phyloP scores from a whole-genome alignment of 108 stramenopile species.

The Seminavis robusta region DNA sequence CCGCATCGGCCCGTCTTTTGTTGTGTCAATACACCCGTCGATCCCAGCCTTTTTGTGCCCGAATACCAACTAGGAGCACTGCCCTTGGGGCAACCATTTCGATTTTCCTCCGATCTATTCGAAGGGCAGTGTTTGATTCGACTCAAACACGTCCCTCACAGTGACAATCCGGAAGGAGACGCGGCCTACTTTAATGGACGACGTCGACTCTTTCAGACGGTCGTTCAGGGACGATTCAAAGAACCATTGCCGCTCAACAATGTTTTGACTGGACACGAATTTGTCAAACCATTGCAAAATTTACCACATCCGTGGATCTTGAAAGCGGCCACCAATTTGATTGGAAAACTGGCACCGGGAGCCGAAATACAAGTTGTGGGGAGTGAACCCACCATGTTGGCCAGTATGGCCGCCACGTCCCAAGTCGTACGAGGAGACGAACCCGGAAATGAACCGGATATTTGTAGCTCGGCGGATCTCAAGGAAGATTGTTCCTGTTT shows the following conservation, averaged over 20 bases:
- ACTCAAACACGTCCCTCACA: constrained; percentile 23
- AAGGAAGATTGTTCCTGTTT: no score
- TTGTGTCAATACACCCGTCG: constrained; percentile 1
- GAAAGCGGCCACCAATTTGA: not conserved
- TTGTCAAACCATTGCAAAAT: constrained; percentile 35
- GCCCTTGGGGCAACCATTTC: constrained; percentile 9
- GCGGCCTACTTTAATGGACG: constrained; percentile 46
- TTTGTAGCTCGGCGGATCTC: not conserved
- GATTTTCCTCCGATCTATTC: constrained; percentile 46
- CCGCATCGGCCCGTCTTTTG: constrained; percentile 3
- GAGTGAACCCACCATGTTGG: no score
- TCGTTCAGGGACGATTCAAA: constrained; percentile 60
- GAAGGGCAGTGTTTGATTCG: constrained; percentile 43
- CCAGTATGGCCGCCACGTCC: not conserved
- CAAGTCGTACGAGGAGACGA: constrained; percentile 1
- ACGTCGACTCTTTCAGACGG: constrained; percentile 41
- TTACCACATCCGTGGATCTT: not conserved
- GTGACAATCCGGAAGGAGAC: constrained; percentile 28
- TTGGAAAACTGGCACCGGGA: constrained; percentile 2
- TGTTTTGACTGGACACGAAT: constrained; percentile 53
- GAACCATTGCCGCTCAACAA: constrained; percentile 42
- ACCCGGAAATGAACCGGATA: constrained; percentile 7
- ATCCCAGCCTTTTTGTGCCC: no score
- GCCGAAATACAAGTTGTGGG: not conserved
- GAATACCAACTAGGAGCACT: no score